Conservation (phyloP, 1,284 basidiomycete species). For the Malassezia equina region DNA sequence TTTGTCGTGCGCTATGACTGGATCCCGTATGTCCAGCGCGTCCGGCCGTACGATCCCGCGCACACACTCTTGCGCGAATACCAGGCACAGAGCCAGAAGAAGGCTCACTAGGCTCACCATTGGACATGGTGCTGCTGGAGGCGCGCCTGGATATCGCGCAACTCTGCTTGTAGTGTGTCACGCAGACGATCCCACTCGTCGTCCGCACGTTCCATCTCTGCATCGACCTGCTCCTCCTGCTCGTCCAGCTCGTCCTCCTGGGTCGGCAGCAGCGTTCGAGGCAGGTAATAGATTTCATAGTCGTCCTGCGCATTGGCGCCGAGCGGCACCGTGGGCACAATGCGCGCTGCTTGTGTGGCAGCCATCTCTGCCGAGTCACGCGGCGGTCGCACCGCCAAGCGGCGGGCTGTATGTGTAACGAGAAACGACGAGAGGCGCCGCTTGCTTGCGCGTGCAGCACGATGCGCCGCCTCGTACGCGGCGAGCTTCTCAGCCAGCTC, state of each 20-base stretch:
- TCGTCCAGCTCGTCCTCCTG: conserved; percentile 19
- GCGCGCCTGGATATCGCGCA: conserved; percentile 1
- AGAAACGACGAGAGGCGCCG: conserved; percentile 21
- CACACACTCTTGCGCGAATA: conserved; percentile 7
- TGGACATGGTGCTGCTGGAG: conserved; percentile 1
- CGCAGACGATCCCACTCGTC: conserved; percentile 14
- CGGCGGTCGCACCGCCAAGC: background rate
- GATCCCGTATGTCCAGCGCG: conserved; percentile 22
- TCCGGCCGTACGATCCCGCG: conserved; percentile 16
- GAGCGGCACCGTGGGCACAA: conserved; percentile 2
- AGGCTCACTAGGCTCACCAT: conserved; percentile 7
- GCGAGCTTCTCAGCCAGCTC: conserved; percentile 13
- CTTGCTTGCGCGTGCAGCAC: conserved; percentile 13
- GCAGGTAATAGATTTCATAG: conserved; percentile 18
- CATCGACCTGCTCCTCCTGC: conserved; percentile 18
- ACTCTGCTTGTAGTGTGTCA: conserved; percentile 7
- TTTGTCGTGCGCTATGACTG: conserved; percentile 12
- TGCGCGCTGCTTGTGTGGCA: background rate
- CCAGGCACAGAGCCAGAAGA: background rate
- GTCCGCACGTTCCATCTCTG: conserved; percentile 14
- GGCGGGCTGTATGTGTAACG: conserved; percentile 12
- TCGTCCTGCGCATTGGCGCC: background rate
- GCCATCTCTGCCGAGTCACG: background rate
- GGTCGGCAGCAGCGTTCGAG: conserved; percentile 15
- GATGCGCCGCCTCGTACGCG: conserved; percentile 11